These are phyloP conservation scores for Raffaelea albimanens DNA, from an alignment of 2,329 filamentous ascomycete species.

Conservation along the genomic window DNA sequence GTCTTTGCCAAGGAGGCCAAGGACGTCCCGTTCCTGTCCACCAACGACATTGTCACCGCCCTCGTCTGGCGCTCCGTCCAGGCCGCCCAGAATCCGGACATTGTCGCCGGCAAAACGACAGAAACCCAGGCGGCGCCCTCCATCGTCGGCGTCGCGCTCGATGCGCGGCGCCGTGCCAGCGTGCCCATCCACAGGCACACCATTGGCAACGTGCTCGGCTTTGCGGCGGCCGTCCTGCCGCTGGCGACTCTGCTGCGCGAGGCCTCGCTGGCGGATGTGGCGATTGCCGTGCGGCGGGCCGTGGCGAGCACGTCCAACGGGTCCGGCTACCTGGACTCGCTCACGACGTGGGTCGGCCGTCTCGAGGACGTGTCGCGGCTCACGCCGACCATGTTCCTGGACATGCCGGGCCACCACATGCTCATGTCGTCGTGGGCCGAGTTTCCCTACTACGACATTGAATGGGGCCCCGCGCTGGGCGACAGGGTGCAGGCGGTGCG, in stretches of 20 bases:
- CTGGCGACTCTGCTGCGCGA: not conserved
- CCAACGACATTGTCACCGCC: slow-evolving; percentile 1
- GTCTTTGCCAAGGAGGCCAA: not conserved
- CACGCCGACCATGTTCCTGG: not conserved
- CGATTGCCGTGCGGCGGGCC: not conserved
- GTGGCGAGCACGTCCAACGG: not conserved
- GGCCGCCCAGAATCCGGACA: not conserved
- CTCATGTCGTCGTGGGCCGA: slow-evolving; percentile 3
- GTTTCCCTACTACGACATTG: slow-evolving; percentile 3
- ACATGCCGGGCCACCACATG: slow-evolving; percentile 2
- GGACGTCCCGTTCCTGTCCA: not conserved
- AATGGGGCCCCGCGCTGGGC: slow-evolving; percentile 1
- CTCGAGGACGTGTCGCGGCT: not conserved
- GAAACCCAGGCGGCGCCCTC: not conserved
- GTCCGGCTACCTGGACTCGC: not conserved
- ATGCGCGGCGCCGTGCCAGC: not conserved
- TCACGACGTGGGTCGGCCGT: not conserved
- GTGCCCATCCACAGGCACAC: slow-evolving; percentile 1
- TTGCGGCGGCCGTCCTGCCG: not conserved
- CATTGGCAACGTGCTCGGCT: slow-evolving; percentile 4
- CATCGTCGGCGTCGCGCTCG: not conserved
- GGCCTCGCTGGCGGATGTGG: not conserved
- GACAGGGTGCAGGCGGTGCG: not conserved
- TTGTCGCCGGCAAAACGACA: not conserved
- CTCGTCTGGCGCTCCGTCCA: slow-evolving; percentile 1